Conservation (phyloP, 805 yeast species). For the Yarrowia sp. region DNA sequence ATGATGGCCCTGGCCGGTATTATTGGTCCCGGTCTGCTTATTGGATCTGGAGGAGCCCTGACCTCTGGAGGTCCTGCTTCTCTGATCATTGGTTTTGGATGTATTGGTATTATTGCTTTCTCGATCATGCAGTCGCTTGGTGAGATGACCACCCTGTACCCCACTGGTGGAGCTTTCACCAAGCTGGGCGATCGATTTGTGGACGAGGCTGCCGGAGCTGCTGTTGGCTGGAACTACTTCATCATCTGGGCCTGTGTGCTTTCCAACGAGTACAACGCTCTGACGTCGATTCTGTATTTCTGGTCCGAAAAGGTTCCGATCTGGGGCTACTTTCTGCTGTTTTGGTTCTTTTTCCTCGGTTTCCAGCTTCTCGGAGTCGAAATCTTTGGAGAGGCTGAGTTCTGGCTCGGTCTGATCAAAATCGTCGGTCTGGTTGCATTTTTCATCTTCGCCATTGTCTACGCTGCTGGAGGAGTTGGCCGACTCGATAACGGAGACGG, state of each 20-base stretch:
- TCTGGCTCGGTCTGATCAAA: conserved; percentile 63
- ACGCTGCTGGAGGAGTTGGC: conserved; percentile 63
- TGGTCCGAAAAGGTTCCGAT: conserved; percentile 58
- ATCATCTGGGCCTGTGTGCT: conserved; percentile 58
- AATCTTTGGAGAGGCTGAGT: conserved; percentile 69
- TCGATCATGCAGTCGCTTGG: conserved; percentile 63
- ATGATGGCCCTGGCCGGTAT: conserved; percentile 87
- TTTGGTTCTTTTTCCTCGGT: conserved; percentile 59
- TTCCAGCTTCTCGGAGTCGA: conserved; percentile 60
- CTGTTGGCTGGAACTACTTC: conserved; percentile 59
- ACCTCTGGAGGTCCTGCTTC: conserved; percentile 61
- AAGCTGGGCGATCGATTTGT: conserved; percentile 57
- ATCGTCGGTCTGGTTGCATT: conserved; percentile 63
- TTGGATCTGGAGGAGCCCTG: conserved; percentile 62
- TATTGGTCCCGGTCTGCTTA: conserved; percentile 83
- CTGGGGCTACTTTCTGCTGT: conserved; percentile 58
- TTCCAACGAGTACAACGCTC: conserved; percentile 59
- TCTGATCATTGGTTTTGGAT: conserved; percentile 57
- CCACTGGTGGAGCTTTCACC: conserved; percentile 62
- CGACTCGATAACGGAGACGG: conserved; percentile 44
- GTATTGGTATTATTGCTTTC: conserved; percentile 60
- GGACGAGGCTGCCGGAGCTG: conserved; percentile 57
- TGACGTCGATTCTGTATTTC: conserved; percentile 54
- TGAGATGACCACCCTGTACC: conserved; percentile 62
- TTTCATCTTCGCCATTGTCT: conserved; percentile 62